These are phyloP conservation scores for Cadophora sp. DNA, from an alignment of 2,329 filamentous ascomycete genomes.

Conservation along the genomic window DNA sequence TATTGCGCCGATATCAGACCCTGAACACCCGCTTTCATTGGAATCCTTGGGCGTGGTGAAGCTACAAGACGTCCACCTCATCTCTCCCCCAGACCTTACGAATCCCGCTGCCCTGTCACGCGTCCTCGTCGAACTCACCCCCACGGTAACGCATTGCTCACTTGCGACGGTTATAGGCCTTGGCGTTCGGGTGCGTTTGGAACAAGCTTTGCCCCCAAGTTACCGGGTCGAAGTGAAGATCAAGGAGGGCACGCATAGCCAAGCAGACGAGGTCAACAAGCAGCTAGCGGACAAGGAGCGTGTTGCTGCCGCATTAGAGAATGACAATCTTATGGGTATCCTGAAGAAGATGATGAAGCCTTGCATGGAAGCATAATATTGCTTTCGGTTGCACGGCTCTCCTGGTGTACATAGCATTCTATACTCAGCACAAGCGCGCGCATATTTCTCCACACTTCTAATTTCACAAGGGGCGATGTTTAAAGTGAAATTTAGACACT, in stretches of 20 bases:
- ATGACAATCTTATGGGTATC: slow-evolving; percentile 86
- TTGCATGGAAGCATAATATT: slow-evolving; percentile 55
- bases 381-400: not conserved
- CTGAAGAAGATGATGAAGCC: slow-evolving; percentile 93
- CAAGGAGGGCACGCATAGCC: slow-evolving; percentile 94
- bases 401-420: slow-evolving; percentile 13
- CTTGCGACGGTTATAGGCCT: slow-evolving; percentile 95
- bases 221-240: slow-evolving; percentile 93
- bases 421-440: slow-evolving; percentile 46
- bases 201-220: slow-evolving; percentile 88
- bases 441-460: slow-evolving; percentile 12
- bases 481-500: not conserved
- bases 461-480: not conserved
- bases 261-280: slow-evolving; percentile 95
- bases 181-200: slow-evolving; percentile 87
- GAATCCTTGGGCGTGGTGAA: slow-evolving; percentile 95
- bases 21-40: slow-evolving; percentile 93
- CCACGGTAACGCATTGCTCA: slow-evolving; percentile 96
- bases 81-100: slow-evolving; percentile 63
- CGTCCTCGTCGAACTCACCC: slow-evolving; percentile 89
- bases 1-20: slow-evolving; percentile 93
- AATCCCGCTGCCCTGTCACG: slow-evolving; percentile 65
- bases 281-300: slow-evolving; percentile 96
- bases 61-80: slow-evolving; percentile 88
- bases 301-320: slow-evolving; percentile 93